These are phyloP conservation scores for Pittosporum tobira DNA, from an alignment of 129 eudicot genomes.

Conservation along the genomic window DNA sequence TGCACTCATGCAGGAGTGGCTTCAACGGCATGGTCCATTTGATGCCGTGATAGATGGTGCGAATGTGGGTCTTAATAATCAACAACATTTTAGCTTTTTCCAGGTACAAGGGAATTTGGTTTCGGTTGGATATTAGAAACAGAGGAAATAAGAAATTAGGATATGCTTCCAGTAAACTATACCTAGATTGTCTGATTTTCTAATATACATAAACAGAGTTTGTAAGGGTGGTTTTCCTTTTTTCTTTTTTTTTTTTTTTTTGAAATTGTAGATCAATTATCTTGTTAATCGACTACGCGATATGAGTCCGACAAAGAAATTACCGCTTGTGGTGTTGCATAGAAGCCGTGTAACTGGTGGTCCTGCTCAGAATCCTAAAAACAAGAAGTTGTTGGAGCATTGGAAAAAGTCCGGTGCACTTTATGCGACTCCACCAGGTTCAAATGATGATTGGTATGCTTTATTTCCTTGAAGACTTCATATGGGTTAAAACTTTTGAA, in stretches of 20 bases:
- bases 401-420: slow-evolving; percentile 81
- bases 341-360: slow-evolving; percentile 52
- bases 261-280: slow-evolving; percentile 46
- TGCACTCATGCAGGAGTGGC: slow-evolving; percentile 72
- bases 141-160: not conserved
- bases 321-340: slow-evolving; percentile 81
- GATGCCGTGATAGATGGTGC: slow-evolving; percentile 99
- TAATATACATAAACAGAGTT: not conserved
- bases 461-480: not conserved
- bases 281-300: slow-evolving; percentile 52
- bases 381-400: slow-evolving; percentile 49
- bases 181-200: not conserved
- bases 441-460: slow-evolving; percentile 91
- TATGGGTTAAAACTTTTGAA: not conserved
- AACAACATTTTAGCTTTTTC: slow-evolving; percentile 40
- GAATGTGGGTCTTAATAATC: slow-evolving; percentile 57
- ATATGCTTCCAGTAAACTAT: not conserved
- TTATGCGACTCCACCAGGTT: slow-evolving; percentile 82
- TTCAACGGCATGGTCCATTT: slow-evolving; percentile 77
- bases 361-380: slow-evolving; percentile 45
- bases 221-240: not conserved
- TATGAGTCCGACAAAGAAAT: slow-evolving; percentile 56
- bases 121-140: not conserved
- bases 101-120: slow-evolving; percentile 33
- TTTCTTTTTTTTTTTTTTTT: too few species aligned